Evolutionary conservation across 768 basidiomycete species (phyloP), one percentile per base, ranked within the genome.

Genomic region (Lentinula boryana): DNA sequence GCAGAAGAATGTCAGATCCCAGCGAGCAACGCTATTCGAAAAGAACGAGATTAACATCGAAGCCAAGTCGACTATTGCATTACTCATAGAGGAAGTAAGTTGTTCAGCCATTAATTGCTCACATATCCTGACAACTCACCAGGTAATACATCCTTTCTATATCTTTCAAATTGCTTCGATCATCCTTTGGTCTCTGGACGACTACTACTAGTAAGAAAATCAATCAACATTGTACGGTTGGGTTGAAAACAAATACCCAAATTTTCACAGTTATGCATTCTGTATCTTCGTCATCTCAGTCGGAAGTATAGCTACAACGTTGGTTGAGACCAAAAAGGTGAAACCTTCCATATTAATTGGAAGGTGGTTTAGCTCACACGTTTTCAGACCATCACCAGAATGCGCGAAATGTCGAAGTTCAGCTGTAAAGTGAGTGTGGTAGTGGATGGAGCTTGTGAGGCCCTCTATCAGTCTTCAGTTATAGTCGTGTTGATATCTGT

Each of bases 141-240:
- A 88, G 93, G 85, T 97, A 49, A 88, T 98, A 41, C 96, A 98
- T 69, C 97, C 97, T 0, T 98, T 98, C 74, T 98, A 98, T 70
- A 89, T 99, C 58, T 99, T 99, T 69, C 97, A 99, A 80, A 87
- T 98, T 65, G 93, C 93, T 54, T 97, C 94, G 65, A 90, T 98
- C 65, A 76, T 91, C 41, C 76, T 99, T 5, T 99, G 97, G 97
- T 89, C 91, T 1, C 67, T 98, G 56, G 97, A 99, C 65, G 84
- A 98, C 70, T 99, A 98, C 69, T 94, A 89, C 66, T 98, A 98
- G 68, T 98, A 98, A 71, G 96, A 4, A 16, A 53, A n/a, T 35
- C 18, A 21, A 10, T 27, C 15, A 2, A 12, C 1, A 27, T 38
- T n/a, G 18, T 5, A 5, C 10, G 7, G 16, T 54, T 38, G 2